phyloP scores from a whole-genome alignment of 306 rosid species.

The Malus orientalis region DNA sequence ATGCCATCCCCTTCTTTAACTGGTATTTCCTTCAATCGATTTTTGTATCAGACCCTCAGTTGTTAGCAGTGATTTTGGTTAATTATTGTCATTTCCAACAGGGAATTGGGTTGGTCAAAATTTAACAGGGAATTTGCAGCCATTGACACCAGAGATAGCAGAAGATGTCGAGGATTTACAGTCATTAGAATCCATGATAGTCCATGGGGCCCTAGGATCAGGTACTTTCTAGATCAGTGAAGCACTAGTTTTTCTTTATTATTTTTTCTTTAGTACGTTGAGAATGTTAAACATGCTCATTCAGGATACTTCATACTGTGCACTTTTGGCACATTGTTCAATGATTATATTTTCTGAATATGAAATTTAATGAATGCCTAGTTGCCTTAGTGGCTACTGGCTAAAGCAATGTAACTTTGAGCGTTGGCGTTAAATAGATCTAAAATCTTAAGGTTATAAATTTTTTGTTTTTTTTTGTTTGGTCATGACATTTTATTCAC shows the following conservation, averaged over 20 bases:
- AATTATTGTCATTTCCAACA: constrained; percentile 28
- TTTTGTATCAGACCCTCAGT: neutral
- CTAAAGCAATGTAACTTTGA: neutral
- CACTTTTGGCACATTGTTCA: neutral
- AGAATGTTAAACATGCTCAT: neutral
- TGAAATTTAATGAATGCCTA: neutral
- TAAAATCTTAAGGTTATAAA: neutral
- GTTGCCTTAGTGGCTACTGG: neutral
- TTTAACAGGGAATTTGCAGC: constrained; percentile 41
- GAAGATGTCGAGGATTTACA: constrained; percentile 51
- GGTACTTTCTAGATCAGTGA: constrained; percentile 31
- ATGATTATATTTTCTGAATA: neutral
- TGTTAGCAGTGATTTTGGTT: constrained; percentile 19
- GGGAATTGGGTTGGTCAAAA: constrained; percentile 37
- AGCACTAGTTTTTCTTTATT: neutral
- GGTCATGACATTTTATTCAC: neutral
- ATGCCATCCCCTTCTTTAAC: constrained; percentile 75
- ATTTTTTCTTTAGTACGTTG: neutral
- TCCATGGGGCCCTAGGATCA: constrained; percentile 66
- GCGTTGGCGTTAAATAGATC: neutral
- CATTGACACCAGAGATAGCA: constrained; percentile 65
- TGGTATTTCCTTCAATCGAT: constrained; percentile 35
- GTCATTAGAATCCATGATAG: constrained; percentile 55
- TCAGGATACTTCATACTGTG: neutral
- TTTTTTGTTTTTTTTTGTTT: neutral